Conservation (phyloP, 139 green algal genomes). For the Nannochloris sp. region DNA sequence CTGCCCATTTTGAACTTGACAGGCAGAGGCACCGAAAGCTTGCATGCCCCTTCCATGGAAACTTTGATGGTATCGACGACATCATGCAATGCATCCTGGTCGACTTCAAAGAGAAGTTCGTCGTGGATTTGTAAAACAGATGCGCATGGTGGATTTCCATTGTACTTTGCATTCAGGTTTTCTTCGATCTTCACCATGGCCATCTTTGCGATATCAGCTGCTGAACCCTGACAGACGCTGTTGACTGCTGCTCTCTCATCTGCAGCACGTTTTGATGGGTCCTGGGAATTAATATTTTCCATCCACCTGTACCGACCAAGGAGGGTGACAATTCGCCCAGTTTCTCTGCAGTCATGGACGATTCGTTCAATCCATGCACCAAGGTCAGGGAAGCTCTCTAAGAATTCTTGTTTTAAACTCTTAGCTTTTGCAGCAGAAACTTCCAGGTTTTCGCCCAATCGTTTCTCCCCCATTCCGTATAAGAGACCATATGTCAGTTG, state of each 20-base stretch:
- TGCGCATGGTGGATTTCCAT: neutral
- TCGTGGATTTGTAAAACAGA: slow-evolving; percentile 67
- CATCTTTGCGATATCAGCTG: slow-evolving; percentile 68
- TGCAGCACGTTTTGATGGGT: slow-evolving; percentile 1
- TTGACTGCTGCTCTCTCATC: slow-evolving; percentile 65
- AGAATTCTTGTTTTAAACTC: slow-evolving; percentile 20
- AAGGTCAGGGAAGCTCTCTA: slow-evolving; percentile 26
- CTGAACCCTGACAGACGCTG: slow-evolving; percentile 55
- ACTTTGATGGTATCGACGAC: slow-evolving; percentile 32
- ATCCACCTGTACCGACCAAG: slow-evolving; percentile 43
- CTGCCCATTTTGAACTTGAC: slow-evolving; percentile 57
- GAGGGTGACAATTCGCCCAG: slow-evolving; percentile 44
- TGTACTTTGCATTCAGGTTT: neutral
- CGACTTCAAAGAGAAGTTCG: slow-evolving; percentile 78
- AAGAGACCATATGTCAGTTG: slow-evolving; percentile 64
- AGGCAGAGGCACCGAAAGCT: slow-evolving; percentile 47
- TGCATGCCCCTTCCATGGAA: slow-evolving; percentile 46
- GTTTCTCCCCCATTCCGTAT: slow-evolving; percentile 58
- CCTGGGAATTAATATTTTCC: slow-evolving; percentile 30
- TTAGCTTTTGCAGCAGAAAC: slow-evolving; percentile 25
- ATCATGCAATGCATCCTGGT: slow-evolving; percentile 11
- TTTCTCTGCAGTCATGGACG: slow-evolving; percentile 27
- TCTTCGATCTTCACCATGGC: slow-evolving; percentile 39
- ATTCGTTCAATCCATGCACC: slow-evolving; percentile 24
- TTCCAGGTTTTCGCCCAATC: slow-evolving; percentile 38